These are phyloP conservation scores for Tulasnella sp. DNA, from an alignment of 768 basidiomycete genomes.

Conservation along the genomic window DNA sequence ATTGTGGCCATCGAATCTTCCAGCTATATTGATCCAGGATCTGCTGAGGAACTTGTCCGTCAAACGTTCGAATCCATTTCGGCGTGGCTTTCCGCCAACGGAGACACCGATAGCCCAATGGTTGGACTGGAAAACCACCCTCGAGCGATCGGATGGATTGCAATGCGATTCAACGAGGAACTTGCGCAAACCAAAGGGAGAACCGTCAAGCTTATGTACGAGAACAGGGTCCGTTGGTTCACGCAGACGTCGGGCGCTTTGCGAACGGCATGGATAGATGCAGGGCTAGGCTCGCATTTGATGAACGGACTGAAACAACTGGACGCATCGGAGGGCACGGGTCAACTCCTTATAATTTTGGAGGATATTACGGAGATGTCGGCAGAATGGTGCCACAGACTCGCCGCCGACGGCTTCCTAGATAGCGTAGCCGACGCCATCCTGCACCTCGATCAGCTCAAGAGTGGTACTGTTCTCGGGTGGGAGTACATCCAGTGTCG, in stretches of 20 bases:
- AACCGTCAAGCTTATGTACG: neutral
- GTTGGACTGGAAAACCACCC: neutral
- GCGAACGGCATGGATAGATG: neutral
- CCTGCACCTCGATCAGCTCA: neutral
- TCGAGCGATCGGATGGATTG: neutral
- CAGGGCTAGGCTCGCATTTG: neutral
- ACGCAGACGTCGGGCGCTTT: neutral
- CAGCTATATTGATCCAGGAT: too few relatives aligned
- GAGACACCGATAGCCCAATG: too few relatives aligned
- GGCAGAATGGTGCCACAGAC: neutral
- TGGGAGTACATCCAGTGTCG: neutral
- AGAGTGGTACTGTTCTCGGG: neutral
- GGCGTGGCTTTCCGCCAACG: too few relatives aligned
- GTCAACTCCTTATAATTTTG: neutral
- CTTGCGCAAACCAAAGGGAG: neutral
- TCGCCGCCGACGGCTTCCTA: neutral
- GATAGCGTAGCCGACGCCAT: neutral
- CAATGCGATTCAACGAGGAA: neutral
- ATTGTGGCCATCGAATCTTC: neutral
- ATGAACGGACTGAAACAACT: neutral
- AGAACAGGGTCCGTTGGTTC: neutral
- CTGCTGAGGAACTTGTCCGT: too few relatives aligned
- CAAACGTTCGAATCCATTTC: too few relatives aligned
- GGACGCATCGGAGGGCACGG: neutral
- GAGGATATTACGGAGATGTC: neutral